Evolutionary conservation across 148 eudicot species (phyloP).

Genomic region (Rhododendron molle): DNA sequence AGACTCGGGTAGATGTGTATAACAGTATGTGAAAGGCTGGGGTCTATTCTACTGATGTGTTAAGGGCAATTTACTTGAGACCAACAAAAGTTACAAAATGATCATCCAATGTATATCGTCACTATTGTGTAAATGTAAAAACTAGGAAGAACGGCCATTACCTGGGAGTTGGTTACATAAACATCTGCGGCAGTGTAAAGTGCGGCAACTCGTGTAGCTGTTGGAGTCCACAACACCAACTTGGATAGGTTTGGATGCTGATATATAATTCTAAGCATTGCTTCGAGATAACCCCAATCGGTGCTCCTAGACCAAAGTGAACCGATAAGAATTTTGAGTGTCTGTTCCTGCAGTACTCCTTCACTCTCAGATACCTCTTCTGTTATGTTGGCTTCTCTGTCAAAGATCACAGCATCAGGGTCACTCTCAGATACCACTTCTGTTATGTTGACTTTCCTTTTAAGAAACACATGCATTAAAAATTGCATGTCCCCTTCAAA

Average conservation of each 20-base stretch:
- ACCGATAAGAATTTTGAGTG: slow-evolving; percentile 75
- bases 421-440: slow-evolving; percentile 20
- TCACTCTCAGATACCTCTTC: slow-evolving; percentile 20
- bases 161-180: slow-evolving; percentile 89
- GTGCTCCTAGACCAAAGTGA: slow-evolving; percentile 97
- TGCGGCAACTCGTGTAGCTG: slow-evolving; percentile 87
- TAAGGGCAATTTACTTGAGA: too few species aligned
- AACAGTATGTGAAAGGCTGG: too few species aligned
- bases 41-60: too few species aligned
- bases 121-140: background rate
- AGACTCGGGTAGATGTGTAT: too few species aligned
- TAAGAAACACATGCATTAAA: too few species aligned
- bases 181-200: slow-evolving; percentile 97
- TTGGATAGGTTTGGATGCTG: slow-evolving; percentile 59
- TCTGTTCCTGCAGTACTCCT: slow-evolving; percentile 21
- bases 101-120: too few species aligned
- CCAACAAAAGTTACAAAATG: too few species aligned
- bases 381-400: slow-evolving; percentile 8
- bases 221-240: slow-evolving; percentile 80
- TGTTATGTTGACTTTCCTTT: slow-evolving; percentile 3
- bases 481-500: too few species aligned
- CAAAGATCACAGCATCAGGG: background rate
- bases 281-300: slow-evolving; percentile 65
- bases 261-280: slow-evolving; percentile 52
- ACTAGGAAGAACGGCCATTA: slow-evolving; percentile 3